Conservation (phyloP, 768 basidiomycete species). For the Naematelia aurantialba region DNA sequence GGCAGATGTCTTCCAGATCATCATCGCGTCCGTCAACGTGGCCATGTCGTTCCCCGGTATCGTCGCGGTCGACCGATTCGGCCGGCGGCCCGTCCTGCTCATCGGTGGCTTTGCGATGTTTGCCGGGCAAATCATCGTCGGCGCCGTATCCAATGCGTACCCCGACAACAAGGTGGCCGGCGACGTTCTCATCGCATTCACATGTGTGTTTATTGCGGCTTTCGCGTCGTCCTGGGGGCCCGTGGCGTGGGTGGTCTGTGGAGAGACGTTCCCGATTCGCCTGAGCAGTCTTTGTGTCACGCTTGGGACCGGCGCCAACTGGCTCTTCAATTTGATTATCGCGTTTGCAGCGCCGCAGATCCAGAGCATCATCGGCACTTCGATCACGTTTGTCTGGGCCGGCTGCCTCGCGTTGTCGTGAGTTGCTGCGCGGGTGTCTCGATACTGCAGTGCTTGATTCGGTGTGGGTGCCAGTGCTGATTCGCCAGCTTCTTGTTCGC, state of each 20-base stretch:
- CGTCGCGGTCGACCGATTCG: constrained; percentile 17
- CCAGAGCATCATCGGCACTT: constrained; percentile 46
- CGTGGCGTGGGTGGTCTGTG: constrained; percentile 58
- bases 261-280: constrained; percentile 55
- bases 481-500: constrained; percentile 35
- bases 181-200: constrained; percentile 46
- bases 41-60: constrained; percentile 25
- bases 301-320: constrained; percentile 45
- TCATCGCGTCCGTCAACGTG: constrained; percentile 34
- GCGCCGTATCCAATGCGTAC: constrained; percentile 45
- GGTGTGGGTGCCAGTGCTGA: background rate
- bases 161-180: constrained; percentile 34
- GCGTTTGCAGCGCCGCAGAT: constrained; percentile 53
- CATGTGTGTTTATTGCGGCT: constrained; percentile 14
- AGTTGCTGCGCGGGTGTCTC: background rate
- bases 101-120: constrained; percentile 21
- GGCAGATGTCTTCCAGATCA: constrained; percentile 57
- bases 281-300: constrained; percentile 49
- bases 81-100: constrained; percentile 21
- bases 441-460: background rate
- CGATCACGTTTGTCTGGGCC: constrained; percentile 50
- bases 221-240: constrained; percentile 56
- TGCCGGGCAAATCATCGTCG: constrained; percentile 24
- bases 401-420: constrained; percentile 39
- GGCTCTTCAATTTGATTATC: constrained; percentile 52